phyloP scores from a whole-genome alignment of 83 land plant species.

The Picea engelmannii region DNA sequence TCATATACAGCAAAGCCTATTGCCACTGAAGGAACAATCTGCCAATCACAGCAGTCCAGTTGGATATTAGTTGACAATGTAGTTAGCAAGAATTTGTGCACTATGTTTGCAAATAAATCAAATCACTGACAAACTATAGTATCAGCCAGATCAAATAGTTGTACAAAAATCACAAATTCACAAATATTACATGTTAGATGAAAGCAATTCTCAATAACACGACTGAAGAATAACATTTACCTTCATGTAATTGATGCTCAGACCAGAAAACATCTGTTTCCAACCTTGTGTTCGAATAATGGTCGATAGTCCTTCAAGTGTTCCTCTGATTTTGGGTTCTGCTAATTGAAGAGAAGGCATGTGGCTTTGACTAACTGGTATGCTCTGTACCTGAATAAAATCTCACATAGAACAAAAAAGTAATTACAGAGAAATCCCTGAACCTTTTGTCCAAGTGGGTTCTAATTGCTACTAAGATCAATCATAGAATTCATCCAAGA shows the following conservation, averaged over 20 bases:
- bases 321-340: conserved; percentile 47
- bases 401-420: not conserved
- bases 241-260: conserved; percentile 94
- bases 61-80: not conserved
- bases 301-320: conserved; percentile 65
- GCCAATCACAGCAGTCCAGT: conserved; percentile 19
- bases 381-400: conserved; percentile 64
- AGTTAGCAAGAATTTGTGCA: not conserved
- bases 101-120: not conserved
- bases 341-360: conserved; percentile 27
- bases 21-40: conserved; percentile 97
- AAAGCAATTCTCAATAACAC: not conserved
- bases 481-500: not conserved
- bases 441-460: not conserved
- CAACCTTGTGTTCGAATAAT: conserved; percentile 83
- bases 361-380: conserved; percentile 13
- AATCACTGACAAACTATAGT: not conserved
- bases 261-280: conserved; percentile 89
- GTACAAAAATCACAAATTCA: too few species aligned
- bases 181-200: not conserved
- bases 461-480: not conserved
- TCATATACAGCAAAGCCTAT: conserved; percentile 94
- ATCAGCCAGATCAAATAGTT: not conserved
- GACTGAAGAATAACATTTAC: conserved; percentile 29
- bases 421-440: not conserved